Evolutionary conservation across 768 basidiomycete genomes (phyloP).

Genomic region (Candolleomyces aberdarensis): DNA sequence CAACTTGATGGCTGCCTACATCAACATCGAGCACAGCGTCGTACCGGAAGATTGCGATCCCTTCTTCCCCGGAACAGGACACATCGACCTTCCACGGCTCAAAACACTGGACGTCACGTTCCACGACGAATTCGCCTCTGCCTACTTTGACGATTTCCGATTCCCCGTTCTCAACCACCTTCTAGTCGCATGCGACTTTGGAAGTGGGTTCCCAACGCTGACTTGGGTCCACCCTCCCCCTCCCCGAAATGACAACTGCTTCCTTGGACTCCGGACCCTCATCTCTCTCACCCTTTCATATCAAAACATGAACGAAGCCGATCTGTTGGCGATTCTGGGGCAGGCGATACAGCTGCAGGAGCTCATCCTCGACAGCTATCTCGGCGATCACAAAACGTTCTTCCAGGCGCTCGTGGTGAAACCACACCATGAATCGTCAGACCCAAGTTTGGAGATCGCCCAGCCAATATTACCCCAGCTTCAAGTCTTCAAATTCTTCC

Average conservation of each 20-base stretch:
- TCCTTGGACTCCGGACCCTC: background rate
- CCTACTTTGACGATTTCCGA: conserved; percentile 5
- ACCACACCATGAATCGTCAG: background rate
- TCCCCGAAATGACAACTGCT: background rate
- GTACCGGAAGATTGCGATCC: background rate
- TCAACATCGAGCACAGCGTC: conserved; percentile 6
- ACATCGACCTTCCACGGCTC: conserved; percentile 1
- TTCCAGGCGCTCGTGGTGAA: conserved; percentile 7
- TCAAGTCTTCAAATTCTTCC: conserved; percentile 1
- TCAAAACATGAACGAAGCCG: conserved; percentile 2
- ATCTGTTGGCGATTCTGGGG: conserved; percentile 1
- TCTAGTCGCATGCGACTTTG: conserved; percentile 7
- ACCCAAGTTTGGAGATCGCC: background rate
- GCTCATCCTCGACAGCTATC: conserved; percentile 8
- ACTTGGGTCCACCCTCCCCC: background rate
- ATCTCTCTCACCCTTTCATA: conserved; percentile 8
- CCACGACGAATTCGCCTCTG: conserved; percentile 9
- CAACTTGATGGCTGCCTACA: background rate
- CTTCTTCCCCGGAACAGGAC: background rate
- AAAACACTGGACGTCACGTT: conserved; percentile 6
- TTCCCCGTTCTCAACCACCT: conserved; percentile 4
- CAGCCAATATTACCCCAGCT: conserved; percentile 3
- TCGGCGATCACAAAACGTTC: conserved; percentile 6
- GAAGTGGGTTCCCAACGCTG: conserved; percentile 7
- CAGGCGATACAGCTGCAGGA: conserved; percentile 6